Evolutionary conservation across 805 yeast genomes (phyloP), one percentile per base, ranked within the genome.

Genomic region (Brettanomyces naardenensis): DNA sequence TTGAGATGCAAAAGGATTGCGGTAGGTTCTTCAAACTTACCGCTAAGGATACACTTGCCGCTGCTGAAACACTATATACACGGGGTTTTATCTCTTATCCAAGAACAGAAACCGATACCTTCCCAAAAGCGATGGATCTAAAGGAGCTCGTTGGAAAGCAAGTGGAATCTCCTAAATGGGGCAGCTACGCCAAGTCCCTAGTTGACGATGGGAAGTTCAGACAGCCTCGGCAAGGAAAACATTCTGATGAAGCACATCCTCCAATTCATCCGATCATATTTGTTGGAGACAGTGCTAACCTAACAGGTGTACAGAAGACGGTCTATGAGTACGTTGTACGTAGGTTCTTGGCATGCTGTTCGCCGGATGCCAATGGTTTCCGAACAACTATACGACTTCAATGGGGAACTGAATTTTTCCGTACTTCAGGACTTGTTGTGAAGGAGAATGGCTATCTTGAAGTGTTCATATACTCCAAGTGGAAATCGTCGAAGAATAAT

Each of bases 241-340:
- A 85, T 53, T 84, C 88, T 53, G 99, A 92, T 62, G 79, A 87
- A 53, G 97, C 98, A 19, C 99, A 92, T 71, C 97, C 98, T 4
- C 97, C 99, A 0, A 92, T 92, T 41, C 97, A 92, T 58, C 99
- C 99, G 0, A 77, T 86, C 9, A 64, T 62, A 41, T 51, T 45
- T 37, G 52, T 51, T 14, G 46, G 46, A 5, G 48, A 43, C 2
- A 28, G 11, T 18, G 39, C 31, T 6, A 37, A 44, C 4, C 73
- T 64, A 46, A 61, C 42, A 10, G 59, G 54, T 1, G 73, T 71
- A 37, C 82, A 83, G 44, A 72, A 71, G 48, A 78, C 71, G 43
- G 90, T 92, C 0, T 92, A 89, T 57, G 95, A 86, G 54, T 87
- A 84, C 49, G 78, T 92, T 1, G 83, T 81, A 3, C 68, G 96